Percentiles rank a stretch among this genome's conserved stretches.
phyloP scores from a whole-genome alignment of 345 rosid species.

The Aegle marmelos region DNA sequence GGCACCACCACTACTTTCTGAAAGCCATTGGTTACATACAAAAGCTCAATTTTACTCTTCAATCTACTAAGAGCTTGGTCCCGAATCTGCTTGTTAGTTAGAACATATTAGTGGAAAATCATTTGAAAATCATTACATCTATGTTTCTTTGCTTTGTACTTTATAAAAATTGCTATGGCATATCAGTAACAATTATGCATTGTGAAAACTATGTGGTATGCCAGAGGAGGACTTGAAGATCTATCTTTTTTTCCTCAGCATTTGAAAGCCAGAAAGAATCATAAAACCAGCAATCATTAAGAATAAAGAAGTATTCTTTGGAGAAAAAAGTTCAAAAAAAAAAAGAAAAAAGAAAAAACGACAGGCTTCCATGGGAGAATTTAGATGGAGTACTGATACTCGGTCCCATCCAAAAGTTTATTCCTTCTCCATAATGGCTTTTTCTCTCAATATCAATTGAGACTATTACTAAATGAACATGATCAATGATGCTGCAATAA shows the following conservation, averaged over 20 bases:
- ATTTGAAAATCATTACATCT: background rate
- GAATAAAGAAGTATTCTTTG: background rate
- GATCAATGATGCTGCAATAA: background rate
- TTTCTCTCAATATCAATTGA: background rate
- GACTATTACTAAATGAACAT: background rate
- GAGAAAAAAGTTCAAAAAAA: too few relatives aligned
- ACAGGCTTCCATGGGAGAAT: background rate
- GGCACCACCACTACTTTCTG: constrained; percentile 83
- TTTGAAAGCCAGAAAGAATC: background rate
- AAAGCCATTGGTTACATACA: constrained; percentile 51
- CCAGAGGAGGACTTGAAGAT: background rate
- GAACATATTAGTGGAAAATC: constrained; percentile 22
- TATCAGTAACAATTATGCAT: background rate
- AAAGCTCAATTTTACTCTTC: constrained; percentile 74
- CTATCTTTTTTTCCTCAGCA: background rate
- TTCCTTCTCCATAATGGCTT: background rate
- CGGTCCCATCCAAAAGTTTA: background rate
- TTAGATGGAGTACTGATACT: too few relatives aligned
- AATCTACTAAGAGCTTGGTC: constrained; percentile 70
- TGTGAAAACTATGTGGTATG: background rate
- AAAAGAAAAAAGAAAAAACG: background rate
- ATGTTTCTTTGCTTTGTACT: background rate
- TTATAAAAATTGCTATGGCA: background rate
- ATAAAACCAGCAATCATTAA: too few relatives aligned
- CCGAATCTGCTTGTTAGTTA: constrained; percentile 46